Evolutionary conservation across 257 asterid species (phyloP).

Genomic region (Solanum virginianum): DNA sequence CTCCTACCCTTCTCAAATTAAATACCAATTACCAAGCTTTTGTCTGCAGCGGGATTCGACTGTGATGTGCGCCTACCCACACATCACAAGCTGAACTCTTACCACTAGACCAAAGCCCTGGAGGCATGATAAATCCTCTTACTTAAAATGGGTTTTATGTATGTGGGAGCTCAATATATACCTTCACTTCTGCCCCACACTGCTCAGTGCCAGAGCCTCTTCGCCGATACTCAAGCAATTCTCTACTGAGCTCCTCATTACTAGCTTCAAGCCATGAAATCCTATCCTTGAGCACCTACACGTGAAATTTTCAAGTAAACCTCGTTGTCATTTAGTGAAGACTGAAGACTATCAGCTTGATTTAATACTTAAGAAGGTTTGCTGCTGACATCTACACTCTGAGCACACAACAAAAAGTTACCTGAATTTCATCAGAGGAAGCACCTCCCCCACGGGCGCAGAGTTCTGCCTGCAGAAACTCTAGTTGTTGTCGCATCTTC

Average conservation of each 20-base stretch:
- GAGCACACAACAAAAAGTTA: constrained; percentile 7
- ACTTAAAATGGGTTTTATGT: not conserved
- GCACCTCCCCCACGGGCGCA: constrained; percentile 92
- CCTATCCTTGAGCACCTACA: constrained; percentile 80
- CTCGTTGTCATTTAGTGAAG: not conserved
- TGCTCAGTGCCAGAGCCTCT: constrained; percentile 40
- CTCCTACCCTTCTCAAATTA: not conserved
- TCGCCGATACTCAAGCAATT: constrained; percentile 65
- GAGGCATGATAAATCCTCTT: not conserved
- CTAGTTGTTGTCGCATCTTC: constrained; percentile 96
- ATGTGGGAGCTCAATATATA: constrained; percentile 8
- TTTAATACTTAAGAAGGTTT: not conserved
- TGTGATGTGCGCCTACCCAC: not conserved
- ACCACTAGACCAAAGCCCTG: not conserved
- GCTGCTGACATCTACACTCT: not conserved
- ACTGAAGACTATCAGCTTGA: not conserved
- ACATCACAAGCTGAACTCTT: not conserved
- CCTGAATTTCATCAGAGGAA: constrained; percentile 89
- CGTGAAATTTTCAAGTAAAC: constrained; percentile 4
- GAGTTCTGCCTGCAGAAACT: constrained; percentile 90
- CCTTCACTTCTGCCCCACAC: constrained; percentile 47
- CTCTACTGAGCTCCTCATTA: constrained; percentile 80
- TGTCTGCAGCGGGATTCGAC: not conserved
- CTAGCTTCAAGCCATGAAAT: constrained; percentile 87
- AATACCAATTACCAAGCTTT: not conserved